Evolutionary conservation across 164 flowering plant species (phyloP).

Genomic region (Umbilicus rupestris): DNA sequence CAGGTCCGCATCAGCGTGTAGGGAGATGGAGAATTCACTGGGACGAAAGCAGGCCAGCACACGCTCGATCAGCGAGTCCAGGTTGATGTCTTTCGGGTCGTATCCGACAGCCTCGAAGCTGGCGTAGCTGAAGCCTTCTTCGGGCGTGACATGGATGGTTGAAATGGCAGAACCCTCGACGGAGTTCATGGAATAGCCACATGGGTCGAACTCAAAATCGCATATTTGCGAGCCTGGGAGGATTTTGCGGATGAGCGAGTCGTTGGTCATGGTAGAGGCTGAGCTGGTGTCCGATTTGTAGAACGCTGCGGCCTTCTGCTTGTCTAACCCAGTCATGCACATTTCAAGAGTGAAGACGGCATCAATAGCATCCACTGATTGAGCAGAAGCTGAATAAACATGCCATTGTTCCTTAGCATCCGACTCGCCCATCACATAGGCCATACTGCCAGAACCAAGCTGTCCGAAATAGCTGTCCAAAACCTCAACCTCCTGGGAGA

Average conservation of each 20-base stretch:
- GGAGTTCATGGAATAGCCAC: constrained; percentile 86
- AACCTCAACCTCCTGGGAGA: constrained; percentile 64
- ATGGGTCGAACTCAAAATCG: constrained; percentile 82
- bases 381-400: constrained; percentile 58
- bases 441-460: constrained; percentile 40
- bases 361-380: neutral
- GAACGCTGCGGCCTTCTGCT: constrained; percentile 55
- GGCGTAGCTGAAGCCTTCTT: constrained; percentile 88
- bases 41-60: constrained; percentile 71
- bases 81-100: constrained; percentile 27
- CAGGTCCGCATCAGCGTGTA: constrained; percentile 26
- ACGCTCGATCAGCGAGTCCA: constrained; percentile 40
- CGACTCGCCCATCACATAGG: constrained; percentile 46
- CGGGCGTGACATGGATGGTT: constrained; percentile 85
- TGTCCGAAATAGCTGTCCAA: constrained; percentile 51
- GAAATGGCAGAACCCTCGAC: constrained; percentile 58
- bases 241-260: constrained; percentile 59
- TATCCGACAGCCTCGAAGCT: constrained; percentile 75
- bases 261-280: constrained; percentile 53
- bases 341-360: constrained; percentile 53
- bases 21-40: constrained; percentile 51
- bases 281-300: constrained; percentile 44
- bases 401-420: constrained; percentile 54
- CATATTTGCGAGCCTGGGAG: constrained; percentile 62
- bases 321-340: constrained; percentile 86